A percentile compares a stretch with the other conserved stretches of the same genome.
These are phyloP conservation scores for Parafenestella ontariensis DNA, from an alignment of 2,329 filamentous ascomycete species.

Conservation along the genomic window DNA sequence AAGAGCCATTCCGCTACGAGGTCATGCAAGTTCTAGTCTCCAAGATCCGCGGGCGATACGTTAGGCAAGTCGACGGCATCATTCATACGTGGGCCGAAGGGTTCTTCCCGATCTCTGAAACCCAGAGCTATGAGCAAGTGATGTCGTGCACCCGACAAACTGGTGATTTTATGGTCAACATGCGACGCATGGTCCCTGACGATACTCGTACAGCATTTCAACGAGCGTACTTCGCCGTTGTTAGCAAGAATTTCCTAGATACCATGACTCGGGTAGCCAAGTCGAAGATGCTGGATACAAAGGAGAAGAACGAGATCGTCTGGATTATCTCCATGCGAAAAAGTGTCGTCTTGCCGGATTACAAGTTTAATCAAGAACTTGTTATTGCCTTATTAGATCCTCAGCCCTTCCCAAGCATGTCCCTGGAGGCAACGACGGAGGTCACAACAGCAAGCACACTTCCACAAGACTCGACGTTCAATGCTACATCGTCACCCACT, in stretches of 20 bases:
- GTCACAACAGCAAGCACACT: not conserved
- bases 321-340: conserved; percentile 29
- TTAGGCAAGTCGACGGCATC: conserved; percentile 11
- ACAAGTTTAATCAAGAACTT: conserved; percentile 36
- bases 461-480: not conserved
- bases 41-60: conserved; percentile 29
- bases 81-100: conserved; percentile 24
- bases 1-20: conserved; percentile 33
- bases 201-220: conserved; percentile 30
- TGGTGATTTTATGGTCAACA: conserved; percentile 25
- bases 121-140: conserved; percentile 33
- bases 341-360: conserved; percentile 20
- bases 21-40: conserved; percentile 34
- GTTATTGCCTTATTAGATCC: conserved; percentile 31
- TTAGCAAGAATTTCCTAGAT: conserved; percentile 34
- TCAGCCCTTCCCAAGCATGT: conserved; percentile 3
- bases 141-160: conserved; percentile 26
- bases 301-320: conserved; percentile 33
- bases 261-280: conserved; percentile 17
- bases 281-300: conserved; percentile 16
- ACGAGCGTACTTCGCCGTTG: conserved; percentile 34
- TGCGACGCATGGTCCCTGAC: conserved; percentile 32
- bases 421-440: not conserved
- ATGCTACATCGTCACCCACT: not conserved
- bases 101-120: conserved; percentile 37